Evolutionary conservation across 495 filamentous ascomycete genomes (phyloP).

Genomic region (Melanomma pulvis-pyrius): DNA sequence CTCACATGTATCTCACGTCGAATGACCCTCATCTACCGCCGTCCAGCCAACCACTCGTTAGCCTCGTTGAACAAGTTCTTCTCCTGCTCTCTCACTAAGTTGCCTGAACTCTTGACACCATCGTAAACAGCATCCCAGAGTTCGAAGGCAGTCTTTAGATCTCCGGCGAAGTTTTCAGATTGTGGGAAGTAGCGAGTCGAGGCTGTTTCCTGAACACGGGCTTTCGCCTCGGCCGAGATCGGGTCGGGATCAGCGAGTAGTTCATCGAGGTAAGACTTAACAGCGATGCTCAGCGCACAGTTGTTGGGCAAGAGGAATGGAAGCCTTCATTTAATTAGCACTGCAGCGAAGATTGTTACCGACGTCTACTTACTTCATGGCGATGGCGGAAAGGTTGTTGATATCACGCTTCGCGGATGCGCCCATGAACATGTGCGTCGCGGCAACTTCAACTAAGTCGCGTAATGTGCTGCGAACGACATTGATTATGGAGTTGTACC

Average conservation of each 20-base stretch:
- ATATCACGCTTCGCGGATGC: conserved; percentile 73
- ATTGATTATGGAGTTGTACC: conserved; percentile 80
- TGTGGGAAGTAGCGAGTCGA: conserved; percentile 72
- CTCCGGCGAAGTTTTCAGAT: conserved; percentile 71
- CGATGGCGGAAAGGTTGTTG: conserved; percentile 69
- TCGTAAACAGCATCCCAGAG: conserved; percentile 78
- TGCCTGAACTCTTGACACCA: conserved; percentile 64
- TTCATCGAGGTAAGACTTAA: conserved; percentile 92
- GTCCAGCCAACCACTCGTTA: conserved; percentile 35
- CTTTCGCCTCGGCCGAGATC: conserved; percentile 61
- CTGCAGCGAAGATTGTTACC: not conserved
- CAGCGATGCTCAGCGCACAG: conserved; percentile 81
- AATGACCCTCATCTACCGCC: conserved; percentile 19
- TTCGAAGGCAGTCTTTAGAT: conserved; percentile 76
- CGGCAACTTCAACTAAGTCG: conserved; percentile 78
- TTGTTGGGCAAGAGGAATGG: conserved; percentile 85
- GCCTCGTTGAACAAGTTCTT: conserved; percentile 36
- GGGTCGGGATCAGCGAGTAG: conserved; percentile 56
- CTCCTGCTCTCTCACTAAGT: conserved; percentile 30
- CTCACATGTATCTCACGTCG: not conserved
- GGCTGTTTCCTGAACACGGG: conserved; percentile 65
- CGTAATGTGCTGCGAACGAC: conserved; percentile 76
- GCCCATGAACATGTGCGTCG: conserved; percentile 77
- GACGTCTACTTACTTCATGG: conserved; percentile 63
- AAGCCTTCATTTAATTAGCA: conserved; percentile 55